Base-by-base conservation (phyloP, 805 yeast species). In the Pachysolen tannophilus region DNA sequence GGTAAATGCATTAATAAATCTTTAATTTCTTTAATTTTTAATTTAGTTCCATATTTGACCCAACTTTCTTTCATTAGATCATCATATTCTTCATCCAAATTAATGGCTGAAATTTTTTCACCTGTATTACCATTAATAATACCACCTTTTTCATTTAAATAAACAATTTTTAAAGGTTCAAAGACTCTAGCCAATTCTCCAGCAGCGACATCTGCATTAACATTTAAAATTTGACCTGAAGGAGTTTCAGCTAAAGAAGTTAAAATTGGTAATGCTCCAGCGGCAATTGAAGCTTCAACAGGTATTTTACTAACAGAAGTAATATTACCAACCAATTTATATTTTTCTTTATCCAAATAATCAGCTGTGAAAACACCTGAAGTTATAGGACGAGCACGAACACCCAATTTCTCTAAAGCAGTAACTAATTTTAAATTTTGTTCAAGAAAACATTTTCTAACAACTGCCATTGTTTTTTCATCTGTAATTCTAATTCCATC, bases 191-290 rank as follows among this genome's bases (percentile, higher is more conserved):
- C 97, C 46, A 92, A 71, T 61, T 92, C 97, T 49, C 97, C 94
- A 30, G 99, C 99, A 28, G 97, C 98, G 34, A 92, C 96, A 55
- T 92, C 99, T 6, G 99, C 99, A 55, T 92, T 92, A 41, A 92
- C 97, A 50, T 92, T 92, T 56, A 92, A 71, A 58, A 92, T 82
- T 66, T 92, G 99, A 23, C 99, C 98, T 2, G 92, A 84, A 13
- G 92, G 74, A 14, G 97, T 92, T 63, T 92, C 99, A 7, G 98
- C 98, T 48, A 92, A 64, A 2, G 97, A 90, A 1, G 99, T 92
- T 54, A 92, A 72, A 46, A 92, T 88, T 20, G 99, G 99, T 52
- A 92, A 69, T 36, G 95, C 94, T 35, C 99, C 99, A 7, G 96
- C 95, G 46, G 79, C 81, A 46, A 92, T 92, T 6, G 95, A 79